These are phyloP conservation scores for Ricinus communis DNA, from an alignment of 345 rosid species.

Conservation along the genomic window DNA sequence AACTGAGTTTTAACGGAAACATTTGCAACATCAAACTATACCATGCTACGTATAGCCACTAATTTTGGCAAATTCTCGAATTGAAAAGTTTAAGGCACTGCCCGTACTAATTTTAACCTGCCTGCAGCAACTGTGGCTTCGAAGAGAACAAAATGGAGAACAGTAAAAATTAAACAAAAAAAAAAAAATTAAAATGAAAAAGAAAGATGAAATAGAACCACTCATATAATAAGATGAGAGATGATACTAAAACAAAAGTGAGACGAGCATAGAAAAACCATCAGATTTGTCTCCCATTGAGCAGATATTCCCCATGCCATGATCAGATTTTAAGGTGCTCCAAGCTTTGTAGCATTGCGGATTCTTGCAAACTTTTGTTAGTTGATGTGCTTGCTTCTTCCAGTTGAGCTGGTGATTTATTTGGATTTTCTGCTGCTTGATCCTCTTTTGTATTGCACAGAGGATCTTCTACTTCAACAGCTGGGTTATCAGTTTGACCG, in stretches of 20 bases:
- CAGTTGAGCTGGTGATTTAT: constrained; percentile 16
- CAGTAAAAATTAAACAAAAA: no score
- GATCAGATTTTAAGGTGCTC: constrained; percentile 58
- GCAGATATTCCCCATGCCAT: constrained; percentile 3
- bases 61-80: constrained; percentile 2
- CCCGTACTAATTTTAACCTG: constrained; percentile 34
- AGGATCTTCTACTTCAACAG: constrained; percentile 19
- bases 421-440: constrained; percentile 13
- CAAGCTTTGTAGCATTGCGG: constrained; percentile 42
- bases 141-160: constrained; percentile 3
- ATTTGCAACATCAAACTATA: constrained; percentile 4
- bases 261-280: constrained; percentile 24
- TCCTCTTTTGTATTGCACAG: constrained; percentile 1
- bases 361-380: constrained; percentile 32
- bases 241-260: constrained; percentile 35
- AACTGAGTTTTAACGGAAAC: not conserved
- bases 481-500: constrained; percentile 13
- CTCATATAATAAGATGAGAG: constrained; percentile 28
- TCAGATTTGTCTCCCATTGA: constrained; percentile 15
- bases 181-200: not conserved
- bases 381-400: constrained; percentile 35
- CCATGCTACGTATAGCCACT: not conserved
- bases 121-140: constrained; percentile 35
- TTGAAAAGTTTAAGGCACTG: constrained; percentile 1
- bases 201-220: constrained; percentile 20